Conservation (phyloP, 2,329 filamentous ascomycete genomes). For the Chaetothyriales sp. region DNA sequence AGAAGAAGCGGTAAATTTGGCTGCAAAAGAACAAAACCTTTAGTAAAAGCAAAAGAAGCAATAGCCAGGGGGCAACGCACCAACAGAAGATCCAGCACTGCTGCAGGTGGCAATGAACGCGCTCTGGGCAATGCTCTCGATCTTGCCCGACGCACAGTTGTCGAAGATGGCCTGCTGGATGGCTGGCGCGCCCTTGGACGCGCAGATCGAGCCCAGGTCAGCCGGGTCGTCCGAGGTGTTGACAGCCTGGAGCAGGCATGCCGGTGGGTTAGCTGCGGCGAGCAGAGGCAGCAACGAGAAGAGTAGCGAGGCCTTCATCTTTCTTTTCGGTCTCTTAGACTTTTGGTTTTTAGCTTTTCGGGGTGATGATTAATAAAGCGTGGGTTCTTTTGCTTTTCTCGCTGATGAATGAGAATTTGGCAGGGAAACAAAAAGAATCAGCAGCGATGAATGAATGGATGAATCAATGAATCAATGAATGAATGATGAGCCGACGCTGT, state of each 20-base stretch:
- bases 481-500: slow-evolving; percentile 2
- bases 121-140: slow-evolving; percentile 23
- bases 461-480: neutral
- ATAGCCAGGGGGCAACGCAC: slow-evolving; percentile 19
- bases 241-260: slow-evolving; percentile 36
- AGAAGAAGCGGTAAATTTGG: neutral
- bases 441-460: slow-evolving; percentile 4
- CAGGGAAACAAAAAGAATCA: slow-evolving; percentile 3
- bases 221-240: slow-evolving; percentile 26
- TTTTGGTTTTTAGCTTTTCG: too few relatives aligned
- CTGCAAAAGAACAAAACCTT: neutral
- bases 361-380: too few relatives aligned
- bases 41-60: slow-evolving; percentile 1
- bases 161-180: slow-evolving; percentile 25
- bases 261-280: slow-evolving; percentile 31
- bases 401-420: neutral
- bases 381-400: too few relatives aligned
- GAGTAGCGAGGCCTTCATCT: slow-evolving; percentile 16
- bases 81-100: slow-evolving; percentile 26
- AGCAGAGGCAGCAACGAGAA: slow-evolving; percentile 34
- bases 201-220: slow-evolving; percentile 27
- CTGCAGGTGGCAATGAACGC: slow-evolving; percentile 27
- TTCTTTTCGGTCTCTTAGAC: too few relatives aligned
- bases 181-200: slow-evolving; percentile 20
- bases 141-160: slow-evolving; percentile 21